These are phyloP conservation scores for Phoma sp. DNA, from an alignment of 2,329 filamentous ascomycete genomes.

Conservation along the genomic window DNA sequence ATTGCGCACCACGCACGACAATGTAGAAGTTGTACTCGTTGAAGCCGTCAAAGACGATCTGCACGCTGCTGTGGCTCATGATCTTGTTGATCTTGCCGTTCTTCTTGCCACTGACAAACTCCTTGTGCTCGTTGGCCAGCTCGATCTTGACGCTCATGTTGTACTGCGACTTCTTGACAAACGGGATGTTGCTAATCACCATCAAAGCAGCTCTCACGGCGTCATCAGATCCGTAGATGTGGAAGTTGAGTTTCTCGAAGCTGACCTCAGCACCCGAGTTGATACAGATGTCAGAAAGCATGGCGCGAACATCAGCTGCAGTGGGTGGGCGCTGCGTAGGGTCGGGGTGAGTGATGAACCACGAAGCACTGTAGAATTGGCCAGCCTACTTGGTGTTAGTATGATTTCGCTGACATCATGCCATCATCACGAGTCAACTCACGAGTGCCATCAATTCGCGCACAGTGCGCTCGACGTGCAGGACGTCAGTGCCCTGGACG, in stretches of 20 bases:
- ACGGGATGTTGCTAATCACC: slow-evolving; percentile 89
- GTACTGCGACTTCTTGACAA: slow-evolving; percentile 84
- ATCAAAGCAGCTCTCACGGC: slow-evolving; percentile 93
- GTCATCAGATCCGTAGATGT: slow-evolving; percentile 94
- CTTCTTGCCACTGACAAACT: slow-evolving; percentile 99
- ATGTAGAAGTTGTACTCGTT: slow-evolving; percentile 99
- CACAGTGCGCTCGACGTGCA: slow-evolving; percentile 93
- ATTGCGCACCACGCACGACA: slow-evolving; percentile 89
- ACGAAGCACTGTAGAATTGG: slow-evolving; percentile 96
- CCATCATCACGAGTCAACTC: slow-evolving; percentile 45
- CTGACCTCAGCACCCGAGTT: slow-evolving; percentile 94
- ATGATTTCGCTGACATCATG: slow-evolving; percentile 17
- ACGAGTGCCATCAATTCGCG: slow-evolving; percentile 94
- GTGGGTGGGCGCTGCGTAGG: slow-evolving; percentile 66
- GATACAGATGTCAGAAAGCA: slow-evolving; percentile 94
- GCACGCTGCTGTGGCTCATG: slow-evolving; percentile 98
- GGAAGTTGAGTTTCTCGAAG: slow-evolving; percentile 93
- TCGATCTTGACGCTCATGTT: slow-evolving; percentile 98
- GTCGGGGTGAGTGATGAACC: slow-evolving; percentile 87
- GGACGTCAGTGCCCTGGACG: slow-evolving; percentile 89
- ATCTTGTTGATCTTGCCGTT: slow-evolving; percentile 99
- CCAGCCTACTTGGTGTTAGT: slow-evolving; percentile 67
- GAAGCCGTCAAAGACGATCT: slow-evolving; percentile 98
- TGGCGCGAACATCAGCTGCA: slow-evolving; percentile 76
- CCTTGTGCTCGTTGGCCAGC: slow-evolving; percentile 98